phyloP scores from a whole-genome alignment of 148 eudicot genomes.

The Talinum fruticosum region DNA sequence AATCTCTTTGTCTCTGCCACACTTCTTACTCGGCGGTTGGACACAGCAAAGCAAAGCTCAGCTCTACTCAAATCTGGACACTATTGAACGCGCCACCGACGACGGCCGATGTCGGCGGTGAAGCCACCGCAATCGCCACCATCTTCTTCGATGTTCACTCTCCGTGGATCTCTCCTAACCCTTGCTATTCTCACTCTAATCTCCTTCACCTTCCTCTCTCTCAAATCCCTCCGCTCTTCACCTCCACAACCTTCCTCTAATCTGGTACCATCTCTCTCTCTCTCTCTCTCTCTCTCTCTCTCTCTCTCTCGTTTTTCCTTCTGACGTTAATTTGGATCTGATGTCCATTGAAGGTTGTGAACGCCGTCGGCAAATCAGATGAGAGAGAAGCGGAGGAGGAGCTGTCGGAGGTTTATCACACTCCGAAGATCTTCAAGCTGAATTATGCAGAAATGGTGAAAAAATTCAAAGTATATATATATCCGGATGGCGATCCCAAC shows the following conservation, averaged over 20 bases:
- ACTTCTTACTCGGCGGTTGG: background rate
- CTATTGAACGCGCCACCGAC: constrained; percentile 11
- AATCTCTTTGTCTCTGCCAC: background rate
- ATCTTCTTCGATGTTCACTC: constrained; percentile 32
- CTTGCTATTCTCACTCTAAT: constrained; percentile 58
- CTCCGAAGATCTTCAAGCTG: constrained; percentile 53
- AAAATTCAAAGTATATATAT: constrained; percentile 78
- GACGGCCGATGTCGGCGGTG: constrained; percentile 42
- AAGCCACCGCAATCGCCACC: constrained; percentile 27
- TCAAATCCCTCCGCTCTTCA: constrained; percentile 50
- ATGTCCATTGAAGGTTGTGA: constrained; percentile 9
- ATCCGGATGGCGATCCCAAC: constrained; percentile 77
- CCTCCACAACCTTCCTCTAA: constrained; percentile 14
- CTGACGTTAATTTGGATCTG: background rate
- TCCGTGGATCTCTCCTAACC: constrained; percentile 63
- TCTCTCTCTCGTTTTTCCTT: background rate
- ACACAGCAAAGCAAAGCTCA: background rate
- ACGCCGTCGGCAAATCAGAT: background rate
- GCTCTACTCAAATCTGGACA: background rate
- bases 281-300: constrained; percentile 4
- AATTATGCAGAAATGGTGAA: constrained; percentile 79
- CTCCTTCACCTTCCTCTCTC: constrained; percentile 67
- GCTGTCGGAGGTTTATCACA: constrained; percentile 51
- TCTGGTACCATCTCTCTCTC: constrained; percentile 6
- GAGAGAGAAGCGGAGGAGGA: background rate